Conservation (phyloP, 2,329 filamentous ascomycete species). For the Leptographium lundbergii region DNA sequence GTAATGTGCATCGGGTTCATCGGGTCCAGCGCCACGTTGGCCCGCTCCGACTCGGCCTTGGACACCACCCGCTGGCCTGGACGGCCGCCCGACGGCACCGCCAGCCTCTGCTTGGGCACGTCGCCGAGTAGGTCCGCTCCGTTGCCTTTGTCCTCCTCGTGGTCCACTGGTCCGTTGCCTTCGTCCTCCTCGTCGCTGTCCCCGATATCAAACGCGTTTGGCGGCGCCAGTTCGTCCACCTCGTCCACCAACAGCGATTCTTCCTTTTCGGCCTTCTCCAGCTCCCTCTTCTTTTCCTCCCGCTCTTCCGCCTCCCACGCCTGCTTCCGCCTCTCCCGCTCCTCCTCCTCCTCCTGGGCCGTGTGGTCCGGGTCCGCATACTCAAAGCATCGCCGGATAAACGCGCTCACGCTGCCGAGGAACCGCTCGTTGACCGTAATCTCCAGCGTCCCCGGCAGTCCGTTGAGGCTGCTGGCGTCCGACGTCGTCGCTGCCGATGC, state of each 20-base stretch:
- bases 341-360: slow-evolving; percentile 21
- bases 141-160: slow-evolving; percentile 38
- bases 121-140: slow-evolving; percentile 19
- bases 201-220: slow-evolving; percentile 58
- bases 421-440: slow-evolving; percentile 73
- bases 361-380: slow-evolving; percentile 89
- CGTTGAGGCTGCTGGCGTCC: not conserved
- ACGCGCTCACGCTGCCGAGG: slow-evolving; percentile 83
- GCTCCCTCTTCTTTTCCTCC: not conserved
- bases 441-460: slow-evolving; percentile 28
- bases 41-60: slow-evolving; percentile 59
- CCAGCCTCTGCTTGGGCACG: not conserved
- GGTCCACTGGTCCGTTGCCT: slow-evolving; percentile 21
- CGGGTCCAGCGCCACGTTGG: slow-evolving; percentile 80
- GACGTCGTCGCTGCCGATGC: not conserved
- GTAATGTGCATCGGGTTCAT: slow-evolving; percentile 91
- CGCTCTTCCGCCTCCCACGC: no score
- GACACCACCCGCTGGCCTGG: slow-evolving; percentile 24
- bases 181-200: slow-evolving; percentile 50
- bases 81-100: not conserved
- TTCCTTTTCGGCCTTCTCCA: not conserved
- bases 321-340: not conserved
- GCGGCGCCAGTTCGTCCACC: slow-evolving; percentile 19
- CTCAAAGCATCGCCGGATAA: slow-evolving; percentile 93
- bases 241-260: slow-evolving; percentile 9